Base-by-base conservation (phyloP, 1,139 yeast species). In the Lodderomyces oxycetoniae region DNA sequence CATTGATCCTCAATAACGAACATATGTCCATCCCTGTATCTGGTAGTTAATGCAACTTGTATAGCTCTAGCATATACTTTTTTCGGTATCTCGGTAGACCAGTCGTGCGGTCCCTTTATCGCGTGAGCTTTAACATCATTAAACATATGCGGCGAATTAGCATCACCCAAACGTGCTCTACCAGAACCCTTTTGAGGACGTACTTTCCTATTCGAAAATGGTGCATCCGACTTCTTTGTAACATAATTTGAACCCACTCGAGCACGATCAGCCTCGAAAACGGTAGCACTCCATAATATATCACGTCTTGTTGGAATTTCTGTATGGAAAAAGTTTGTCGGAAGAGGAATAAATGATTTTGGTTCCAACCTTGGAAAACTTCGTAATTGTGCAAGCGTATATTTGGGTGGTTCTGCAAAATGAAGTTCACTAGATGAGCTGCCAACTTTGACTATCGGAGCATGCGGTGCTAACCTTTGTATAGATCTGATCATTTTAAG, bases 161-260 rank as follows among this genome's bases (percentile, higher is more conserved):
- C 88, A 61, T 88, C 96, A 65, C 98, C 99, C 40, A 79, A 82
- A 69, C 99, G 82, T 37, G 99, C 99, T 43, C 75, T 72, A 60
- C 99, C 99, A 12, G 88, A 66, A 44, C 98, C 97, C 63, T 91
- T 91, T 61, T 91, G 98, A 17, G 88, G 87, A 36, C 79, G 71
- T 47, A 91, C 68, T 57, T 91, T 91, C 52, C 76, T 74, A 57
- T 93, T 77, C 17, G 95, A 84, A 58, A 76, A 89, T 38, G 91
- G 89, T 63, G 83, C 83, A 49, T 87, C 94, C 30, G 86, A 76
- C 58, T 95, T 82, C 39, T 91, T 84, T 29, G 84, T 79, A 24
- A 91, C 93, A 53, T 82, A 81, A 2, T 88, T 80, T 0, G 96
- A 74, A 28, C 96, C 96, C 9, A 86, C 95, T 59, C 97, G 78